Conservation (phyloP, 192 early-diverging fungal genomes). For the Chytriomyces hyalinus region DNA sequence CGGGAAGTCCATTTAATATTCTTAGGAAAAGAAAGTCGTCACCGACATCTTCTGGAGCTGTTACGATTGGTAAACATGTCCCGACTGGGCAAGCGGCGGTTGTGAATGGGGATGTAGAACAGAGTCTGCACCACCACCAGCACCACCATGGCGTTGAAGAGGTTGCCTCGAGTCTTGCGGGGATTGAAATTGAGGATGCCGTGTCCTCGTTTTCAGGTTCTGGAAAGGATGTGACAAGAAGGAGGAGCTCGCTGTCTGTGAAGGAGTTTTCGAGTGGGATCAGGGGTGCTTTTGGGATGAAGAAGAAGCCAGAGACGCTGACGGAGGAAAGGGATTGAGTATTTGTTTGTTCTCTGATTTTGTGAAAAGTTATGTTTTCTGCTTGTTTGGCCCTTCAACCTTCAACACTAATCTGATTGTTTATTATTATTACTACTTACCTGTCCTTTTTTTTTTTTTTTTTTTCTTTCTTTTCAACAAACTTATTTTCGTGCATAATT, state of each 20-base stretch:
- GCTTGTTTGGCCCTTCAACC: too few relatives aligned
- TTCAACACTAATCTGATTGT: too few relatives aligned
- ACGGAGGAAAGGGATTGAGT: constrained; percentile 32
- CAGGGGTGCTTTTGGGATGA: constrained; percentile 16
- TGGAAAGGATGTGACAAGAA: background rate
- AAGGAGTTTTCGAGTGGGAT: constrained; percentile 34
- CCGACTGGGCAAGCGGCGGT: background rate
- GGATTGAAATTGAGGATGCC: background rate
- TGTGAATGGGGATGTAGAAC: background rate
- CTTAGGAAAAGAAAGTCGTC: background rate
- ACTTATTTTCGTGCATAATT: too few relatives aligned
- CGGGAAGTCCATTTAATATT: background rate
- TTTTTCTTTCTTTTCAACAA: too few relatives aligned
- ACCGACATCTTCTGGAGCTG: background rate
- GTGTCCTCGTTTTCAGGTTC: background rate
- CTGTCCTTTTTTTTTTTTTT: too few relatives aligned
- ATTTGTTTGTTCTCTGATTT: constrained; percentile 53
- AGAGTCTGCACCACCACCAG: too few relatives aligned
- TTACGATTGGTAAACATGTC: background rate
- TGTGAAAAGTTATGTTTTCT: too few relatives aligned
- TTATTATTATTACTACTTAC: too few relatives aligned
- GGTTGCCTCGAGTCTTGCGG: background rate
- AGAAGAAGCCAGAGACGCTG: constrained; percentile 9
- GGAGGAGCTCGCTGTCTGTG: constrained; percentile 12
- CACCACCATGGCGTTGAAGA: background rate